These are phyloP conservation scores for Blumeria hordei DNA, from an alignment of 2,329 filamentous ascomycete species.

Conservation along the genomic window DNA sequence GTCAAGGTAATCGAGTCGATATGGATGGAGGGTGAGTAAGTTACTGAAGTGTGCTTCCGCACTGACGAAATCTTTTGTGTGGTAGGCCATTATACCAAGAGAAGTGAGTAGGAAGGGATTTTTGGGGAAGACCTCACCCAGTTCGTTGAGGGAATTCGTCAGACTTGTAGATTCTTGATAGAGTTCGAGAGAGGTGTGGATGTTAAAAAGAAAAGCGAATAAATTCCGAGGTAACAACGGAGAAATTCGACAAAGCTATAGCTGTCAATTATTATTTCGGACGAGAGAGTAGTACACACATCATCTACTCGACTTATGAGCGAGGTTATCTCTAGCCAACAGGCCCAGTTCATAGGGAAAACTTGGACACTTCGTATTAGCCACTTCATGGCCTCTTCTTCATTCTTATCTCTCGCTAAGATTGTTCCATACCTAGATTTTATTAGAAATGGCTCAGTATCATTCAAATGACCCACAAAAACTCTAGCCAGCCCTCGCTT, in stretches of 20 bases:
- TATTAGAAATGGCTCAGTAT: slow-evolving; percentile 4
- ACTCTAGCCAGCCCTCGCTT: slow-evolving; percentile 85
- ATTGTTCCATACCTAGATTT: slow-evolving; percentile 54
- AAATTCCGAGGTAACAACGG: slow-evolving; percentile 67
- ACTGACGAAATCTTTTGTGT: slow-evolving; percentile 56
- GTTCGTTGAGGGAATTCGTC: slow-evolving; percentile 49
- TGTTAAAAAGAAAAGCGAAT: slow-evolving; percentile 80
- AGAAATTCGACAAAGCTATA: slow-evolving; percentile 44
- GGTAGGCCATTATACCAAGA: slow-evolving; percentile 68
- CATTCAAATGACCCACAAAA: slow-evolving; percentile 25
- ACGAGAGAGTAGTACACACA: slow-evolving; percentile 25
- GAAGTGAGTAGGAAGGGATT: slow-evolving; percentile 83
- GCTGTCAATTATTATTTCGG: slow-evolving; percentile 11
- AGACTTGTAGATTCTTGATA: slow-evolving; percentile 63
- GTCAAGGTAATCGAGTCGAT: slow-evolving; percentile 70
- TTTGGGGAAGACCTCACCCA: slow-evolving; percentile 62
- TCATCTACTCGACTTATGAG: slow-evolving; percentile 62
- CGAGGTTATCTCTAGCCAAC: slow-evolving; percentile 78
- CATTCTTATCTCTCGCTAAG: slow-evolving; percentile 73
- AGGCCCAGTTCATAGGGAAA: slow-evolving; percentile 91
- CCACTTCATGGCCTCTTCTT: slow-evolving; percentile 61
- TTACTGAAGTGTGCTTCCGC: slow-evolving; percentile 50
- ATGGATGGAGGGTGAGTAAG: slow-evolving; percentile 48
- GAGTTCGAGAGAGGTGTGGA: slow-evolving; percentile 74
- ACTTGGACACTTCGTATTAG: slow-evolving; percentile 71